Evolutionary conservation across 1,139 yeast species (phyloP).

Genomic region (Sugiyamaella novakii): DNA sequence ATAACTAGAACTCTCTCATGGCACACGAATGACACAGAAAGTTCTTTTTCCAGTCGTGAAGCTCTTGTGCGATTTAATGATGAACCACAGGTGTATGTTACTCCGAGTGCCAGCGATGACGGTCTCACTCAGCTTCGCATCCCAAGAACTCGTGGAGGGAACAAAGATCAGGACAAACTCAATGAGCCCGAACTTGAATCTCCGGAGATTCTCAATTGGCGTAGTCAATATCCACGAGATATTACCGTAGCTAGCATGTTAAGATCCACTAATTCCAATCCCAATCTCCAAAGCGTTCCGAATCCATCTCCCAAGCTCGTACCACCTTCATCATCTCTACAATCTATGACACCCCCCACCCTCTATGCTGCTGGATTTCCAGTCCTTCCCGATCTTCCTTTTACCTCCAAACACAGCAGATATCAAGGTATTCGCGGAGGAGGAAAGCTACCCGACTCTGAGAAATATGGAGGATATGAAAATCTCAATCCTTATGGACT

Average conservation of each 20-base stretch:
- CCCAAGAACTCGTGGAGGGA: not conserved
- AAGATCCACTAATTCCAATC: constrained; percentile 13
- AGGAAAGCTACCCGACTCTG: constrained; percentile 2
- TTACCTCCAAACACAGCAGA: constrained; percentile 11
- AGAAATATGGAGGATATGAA: constrained; percentile 1
- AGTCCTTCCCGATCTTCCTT: constrained; percentile 18
- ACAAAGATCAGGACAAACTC: too few relatives aligned
- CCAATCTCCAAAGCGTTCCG: not conserved
- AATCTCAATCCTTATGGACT: constrained; percentile 24
- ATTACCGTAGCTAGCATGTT: constrained; percentile 20
- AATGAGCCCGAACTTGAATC: not conserved
- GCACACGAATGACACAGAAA: constrained; percentile 16
- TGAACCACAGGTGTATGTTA: constrained; percentile 6
- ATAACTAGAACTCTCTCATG: constrained; percentile 16
- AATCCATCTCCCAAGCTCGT: constrained; percentile 1
- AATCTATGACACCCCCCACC: constrained; percentile 14
- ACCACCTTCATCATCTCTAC: constrained; percentile 11
- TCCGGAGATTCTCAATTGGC: constrained; percentile 20
- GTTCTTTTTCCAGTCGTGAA: constrained; percentile 8
- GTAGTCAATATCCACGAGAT: constrained; percentile 18
- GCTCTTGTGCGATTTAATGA: constrained; percentile 11
- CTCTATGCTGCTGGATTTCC: constrained; percentile 21
- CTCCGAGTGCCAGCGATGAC: not conserved
- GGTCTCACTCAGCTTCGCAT: not conserved
- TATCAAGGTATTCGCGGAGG: constrained; percentile 5